Conservation (phyloP, 1,139 yeast genomes). For the Zygoascus meyerae region DNA sequence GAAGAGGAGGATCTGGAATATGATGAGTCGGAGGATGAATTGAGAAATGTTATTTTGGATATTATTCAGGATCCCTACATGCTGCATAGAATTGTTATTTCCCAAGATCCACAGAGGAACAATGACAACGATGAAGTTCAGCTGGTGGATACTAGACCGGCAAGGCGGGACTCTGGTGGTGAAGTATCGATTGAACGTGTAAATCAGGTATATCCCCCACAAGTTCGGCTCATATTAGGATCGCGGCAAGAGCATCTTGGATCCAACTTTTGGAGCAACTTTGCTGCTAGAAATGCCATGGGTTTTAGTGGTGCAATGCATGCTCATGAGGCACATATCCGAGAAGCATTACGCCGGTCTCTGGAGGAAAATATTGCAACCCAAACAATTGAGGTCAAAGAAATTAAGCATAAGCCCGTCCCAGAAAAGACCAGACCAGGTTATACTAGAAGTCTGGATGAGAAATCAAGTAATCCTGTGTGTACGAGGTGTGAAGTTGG, state of each 20-base stretch:
- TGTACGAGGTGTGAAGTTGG: conserved; percentile 69
- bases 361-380: conserved; percentile 12
- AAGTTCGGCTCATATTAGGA: not conserved
- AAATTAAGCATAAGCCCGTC: conserved; percentile 16
- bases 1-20: conserved; percentile 6
- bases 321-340: conserved; percentile 4
- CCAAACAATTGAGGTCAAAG: conserved; percentile 11
- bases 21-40: not conserved
- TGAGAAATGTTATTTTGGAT: not conserved
- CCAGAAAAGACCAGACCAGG: conserved; percentile 21
- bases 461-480: conserved; percentile 24
- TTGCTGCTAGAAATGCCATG: conserved; percentile 2
- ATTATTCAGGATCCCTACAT: not conserved
- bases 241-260: not conserved
- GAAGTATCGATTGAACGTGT: conserved; percentile 4
- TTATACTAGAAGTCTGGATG: conserved; percentile 19
- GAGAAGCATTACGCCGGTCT: conserved; percentile 14
- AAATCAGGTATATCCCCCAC: not conserved
- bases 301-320: not conserved
- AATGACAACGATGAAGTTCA: conserved; percentile 3
- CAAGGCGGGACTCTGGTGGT: not conserved
- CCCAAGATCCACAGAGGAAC: not conserved
- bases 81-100: too few relatives aligned
- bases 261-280: not conserved
- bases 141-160: conserved; percentile 1